Evolutionary conservation across 164 flowering plant species (phyloP).

Genomic region (Hamamelis virginiana): DNA sequence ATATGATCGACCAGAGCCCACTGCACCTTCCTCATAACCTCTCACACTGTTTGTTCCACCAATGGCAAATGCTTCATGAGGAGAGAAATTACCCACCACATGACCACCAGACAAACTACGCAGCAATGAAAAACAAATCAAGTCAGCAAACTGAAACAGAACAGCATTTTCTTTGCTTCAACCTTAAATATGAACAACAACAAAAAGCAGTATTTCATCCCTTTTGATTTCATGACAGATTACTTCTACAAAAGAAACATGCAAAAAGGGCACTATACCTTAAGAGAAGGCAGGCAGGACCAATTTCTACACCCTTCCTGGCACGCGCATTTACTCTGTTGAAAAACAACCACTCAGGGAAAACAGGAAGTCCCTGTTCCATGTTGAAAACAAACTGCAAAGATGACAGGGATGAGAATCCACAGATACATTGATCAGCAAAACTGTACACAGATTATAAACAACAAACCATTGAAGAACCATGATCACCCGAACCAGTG

Average conservation of each 20-base stretch:
- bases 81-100: slow-evolving; percentile 89
- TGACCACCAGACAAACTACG: slow-evolving; percentile 92
- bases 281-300: slow-evolving; percentile 64
- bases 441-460: neutral
- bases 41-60: slow-evolving; percentile 99
- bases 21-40: slow-evolving; percentile 99
- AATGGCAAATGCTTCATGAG: slow-evolving; percentile 97
- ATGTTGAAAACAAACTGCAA: slow-evolving; percentile 76
- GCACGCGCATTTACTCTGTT: slow-evolving; percentile 87
- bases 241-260: neutral
- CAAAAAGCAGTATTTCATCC: too few relatives aligned
- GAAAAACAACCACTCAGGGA: slow-evolving; percentile 90
- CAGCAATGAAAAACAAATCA: slow-evolving; percentile 1
- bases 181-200: neutral
- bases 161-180: neutral
- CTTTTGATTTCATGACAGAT: neutral
- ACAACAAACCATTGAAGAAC: slow-evolving; percentile 85
- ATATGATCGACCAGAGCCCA: slow-evolving; percentile 95
- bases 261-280: slow-evolving; percentile 41
- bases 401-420: slow-evolving; percentile 5
- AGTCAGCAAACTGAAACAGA: slow-evolving; percentile 9
- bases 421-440: neutral
- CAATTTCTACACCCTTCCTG: slow-evolving; percentile 69
- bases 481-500: slow-evolving; percentile 86
- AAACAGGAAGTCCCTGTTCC: slow-evolving; percentile 96